Conservation (phyloP, 2,329 filamentous ascomycete species). For the Chrysoporthe cubensis region DNA sequence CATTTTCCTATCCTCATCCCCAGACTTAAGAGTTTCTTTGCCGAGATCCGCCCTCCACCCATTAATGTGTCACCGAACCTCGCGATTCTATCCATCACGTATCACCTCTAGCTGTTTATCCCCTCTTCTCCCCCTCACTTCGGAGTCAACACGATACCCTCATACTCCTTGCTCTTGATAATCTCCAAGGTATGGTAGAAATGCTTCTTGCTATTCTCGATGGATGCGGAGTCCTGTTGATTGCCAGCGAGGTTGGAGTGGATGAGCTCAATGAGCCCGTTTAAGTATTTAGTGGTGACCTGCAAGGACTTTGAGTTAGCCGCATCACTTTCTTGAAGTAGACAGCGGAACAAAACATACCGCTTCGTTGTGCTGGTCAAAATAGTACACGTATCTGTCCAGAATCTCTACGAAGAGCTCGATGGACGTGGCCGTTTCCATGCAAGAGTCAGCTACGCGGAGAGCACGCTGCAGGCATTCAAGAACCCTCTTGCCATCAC, state of each 20-base stretch:
- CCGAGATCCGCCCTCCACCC: background rate
- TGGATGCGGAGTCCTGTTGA: slow-evolving; percentile 75
- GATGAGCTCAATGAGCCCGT: slow-evolving; percentile 96
- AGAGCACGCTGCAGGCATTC: slow-evolving; percentile 95
- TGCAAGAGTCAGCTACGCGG: slow-evolving; percentile 95
- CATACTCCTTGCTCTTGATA: slow-evolving; percentile 88
- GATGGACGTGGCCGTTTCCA: slow-evolving; percentile 96
- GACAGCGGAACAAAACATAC: slow-evolving; percentile 46
- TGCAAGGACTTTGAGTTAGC: slow-evolving; percentile 34
- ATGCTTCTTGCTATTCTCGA: slow-evolving; percentile 90
- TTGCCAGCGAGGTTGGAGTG: slow-evolving; percentile 92
- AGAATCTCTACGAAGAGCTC: slow-evolving; percentile 98
- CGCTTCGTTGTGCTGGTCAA: slow-evolving; percentile 98
- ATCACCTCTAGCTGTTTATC: background rate
- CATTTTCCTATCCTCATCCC: background rate
- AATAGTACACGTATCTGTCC: slow-evolving; percentile 98
- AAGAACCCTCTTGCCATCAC: slow-evolving; percentile 94
- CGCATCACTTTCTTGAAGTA: slow-evolving; percentile 15
- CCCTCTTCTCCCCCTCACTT: slow-evolving; percentile 39
- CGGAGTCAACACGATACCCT: slow-evolving; percentile 79
- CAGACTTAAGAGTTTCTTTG: background rate
- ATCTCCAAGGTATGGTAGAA: slow-evolving; percentile 95
- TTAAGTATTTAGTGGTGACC: slow-evolving; percentile 96
- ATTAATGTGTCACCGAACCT: background rate
- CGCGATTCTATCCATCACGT: background rate